phyloP scores from a whole-genome alignment of 345 rosid species.

The Boechera divaricarpa region DNA sequence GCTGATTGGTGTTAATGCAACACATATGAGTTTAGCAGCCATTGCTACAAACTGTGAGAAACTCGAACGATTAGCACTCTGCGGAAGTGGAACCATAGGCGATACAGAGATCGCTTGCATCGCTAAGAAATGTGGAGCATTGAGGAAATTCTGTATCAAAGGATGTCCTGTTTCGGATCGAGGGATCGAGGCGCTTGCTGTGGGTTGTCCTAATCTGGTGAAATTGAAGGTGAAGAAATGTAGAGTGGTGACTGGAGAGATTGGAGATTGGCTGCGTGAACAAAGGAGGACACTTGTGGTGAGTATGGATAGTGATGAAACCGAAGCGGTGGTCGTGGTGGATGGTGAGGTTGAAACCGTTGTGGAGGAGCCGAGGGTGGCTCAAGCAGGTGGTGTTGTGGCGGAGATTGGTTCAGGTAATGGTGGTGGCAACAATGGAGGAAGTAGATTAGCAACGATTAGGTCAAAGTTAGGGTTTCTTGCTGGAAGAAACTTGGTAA shows the following conservation, averaged over 20 bases:
- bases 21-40: slow-evolving; percentile 58
- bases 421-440: slow-evolving; percentile 40
- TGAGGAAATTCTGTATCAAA: slow-evolving; percentile 91
- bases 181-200: slow-evolving; percentile 73
- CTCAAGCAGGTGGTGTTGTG: slow-evolving; percentile 55
- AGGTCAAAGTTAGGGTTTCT: slow-evolving; percentile 65
- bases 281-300: slow-evolving; percentile 64
- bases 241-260: slow-evolving; percentile 66
- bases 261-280: slow-evolving; percentile 63
- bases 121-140: slow-evolving; percentile 69
- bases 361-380: slow-evolving; percentile 61
- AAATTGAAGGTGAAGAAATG: slow-evolving; percentile 93
- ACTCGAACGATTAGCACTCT: slow-evolving; percentile 76
- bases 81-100: slow-evolving; percentile 80
- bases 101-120: slow-evolving; percentile 77
- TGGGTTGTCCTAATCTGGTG: slow-evolving; percentile 81
- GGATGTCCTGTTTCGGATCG: slow-evolving; percentile 75
- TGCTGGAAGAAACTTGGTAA: slow-evolving; percentile 57
- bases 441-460: slow-evolving; percentile 58
- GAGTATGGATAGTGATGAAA: slow-evolving; percentile 62
- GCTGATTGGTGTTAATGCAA: slow-evolving; percentile 81
- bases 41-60: slow-evolving; percentile 72
- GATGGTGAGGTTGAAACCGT: slow-evolving; percentile 46
- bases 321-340: slow-evolving; percentile 21
- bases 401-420: slow-evolving; percentile 44